Conservation (phyloP, 768 basidiomycete species). For the Psilocybe cyanescens region DNA sequence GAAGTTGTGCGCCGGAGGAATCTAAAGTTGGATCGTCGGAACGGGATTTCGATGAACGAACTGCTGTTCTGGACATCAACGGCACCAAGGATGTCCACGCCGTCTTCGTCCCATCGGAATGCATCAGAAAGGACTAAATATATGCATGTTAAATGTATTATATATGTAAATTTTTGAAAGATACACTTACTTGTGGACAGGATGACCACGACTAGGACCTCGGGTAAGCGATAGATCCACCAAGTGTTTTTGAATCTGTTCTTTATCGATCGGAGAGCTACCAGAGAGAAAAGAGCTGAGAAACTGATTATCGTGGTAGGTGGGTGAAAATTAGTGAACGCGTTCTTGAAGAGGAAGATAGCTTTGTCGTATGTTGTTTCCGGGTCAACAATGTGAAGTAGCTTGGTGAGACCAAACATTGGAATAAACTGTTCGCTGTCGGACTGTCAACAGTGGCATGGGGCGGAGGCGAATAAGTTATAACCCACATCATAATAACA, state of each 20-base stretch:
- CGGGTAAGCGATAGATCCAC: slow-evolving; percentile 83
- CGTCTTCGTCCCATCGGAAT: slow-evolving; percentile 75
- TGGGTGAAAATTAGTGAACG: slow-evolving; percentile 57
- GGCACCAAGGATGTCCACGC: slow-evolving; percentile 83
- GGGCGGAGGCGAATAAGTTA: background rate
- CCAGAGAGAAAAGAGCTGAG: slow-evolving; percentile 64
- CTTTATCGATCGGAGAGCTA: slow-evolving; percentile 65
- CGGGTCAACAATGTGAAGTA: slow-evolving; percentile 59
- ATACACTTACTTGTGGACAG: slow-evolving; percentile 71
- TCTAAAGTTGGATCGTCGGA: slow-evolving; percentile 58
- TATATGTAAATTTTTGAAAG: background rate
- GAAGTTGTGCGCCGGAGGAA: slow-evolving; percentile 83
- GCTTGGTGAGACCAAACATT: slow-evolving; percentile 78
- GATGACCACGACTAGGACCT: slow-evolving; percentile 88
- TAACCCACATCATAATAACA: slow-evolving; percentile 79
- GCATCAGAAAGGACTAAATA: slow-evolving; percentile 67
- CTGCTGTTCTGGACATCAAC: slow-evolving; percentile 66
- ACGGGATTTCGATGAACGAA: slow-evolving; percentile 75
- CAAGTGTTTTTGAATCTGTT: slow-evolving; percentile 58
- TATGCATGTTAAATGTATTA: background rate
- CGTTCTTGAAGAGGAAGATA: slow-evolving; percentile 69
- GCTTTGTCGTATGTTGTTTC: slow-evolving; percentile 78
- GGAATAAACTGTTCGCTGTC: slow-evolving; percentile 83
- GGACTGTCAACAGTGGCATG: slow-evolving; percentile 4
- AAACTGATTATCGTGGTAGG: slow-evolving; percentile 80